Evolutionary conservation across 2,329 filamentous ascomycete genomes (phyloP).

Genomic region (Aspergillus unguis): DNA sequence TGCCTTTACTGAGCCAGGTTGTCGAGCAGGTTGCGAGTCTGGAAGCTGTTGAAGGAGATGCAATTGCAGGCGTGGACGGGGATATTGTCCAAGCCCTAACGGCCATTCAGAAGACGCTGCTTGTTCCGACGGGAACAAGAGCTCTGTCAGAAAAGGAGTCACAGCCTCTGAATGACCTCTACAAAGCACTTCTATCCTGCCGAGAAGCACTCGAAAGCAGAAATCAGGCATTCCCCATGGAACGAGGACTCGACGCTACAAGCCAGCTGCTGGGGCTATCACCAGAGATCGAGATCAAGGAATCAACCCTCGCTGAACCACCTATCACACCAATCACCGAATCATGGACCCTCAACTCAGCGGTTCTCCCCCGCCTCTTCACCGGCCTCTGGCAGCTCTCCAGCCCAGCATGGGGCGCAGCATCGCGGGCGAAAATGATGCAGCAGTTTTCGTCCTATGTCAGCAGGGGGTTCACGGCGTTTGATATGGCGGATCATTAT

Average conservation of each 20-base stretch:
- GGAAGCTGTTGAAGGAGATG: not conserved
- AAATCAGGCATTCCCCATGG: not conserved
- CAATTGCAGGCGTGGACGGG: not conserved
- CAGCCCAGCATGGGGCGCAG: slow-evolving; percentile 3
- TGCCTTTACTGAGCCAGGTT: not conserved
- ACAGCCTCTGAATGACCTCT: not conserved
- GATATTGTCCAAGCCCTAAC: not conserved
- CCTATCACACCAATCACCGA: not conserved
- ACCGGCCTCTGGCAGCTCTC: slow-evolving; percentile 3
- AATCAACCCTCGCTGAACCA: not conserved
- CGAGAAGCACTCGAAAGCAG: not conserved
- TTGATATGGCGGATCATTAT: slow-evolving; percentile 7
- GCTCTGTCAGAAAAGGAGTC: not conserved
- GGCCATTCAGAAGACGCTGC: not conserved
- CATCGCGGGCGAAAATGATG: not conserved
- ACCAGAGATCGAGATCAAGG: not conserved
- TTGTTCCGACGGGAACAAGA: not conserved
- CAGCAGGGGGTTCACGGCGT: slow-evolving; percentile 1
- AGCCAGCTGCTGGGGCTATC: not conserved
- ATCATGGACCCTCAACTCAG: not conserved
- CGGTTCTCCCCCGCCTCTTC: not conserved
- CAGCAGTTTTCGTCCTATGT: slow-evolving; percentile 2
- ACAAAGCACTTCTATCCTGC: not conserved
- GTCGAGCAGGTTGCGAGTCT: not conserved
- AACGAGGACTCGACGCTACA: not conserved